Conservation (phyloP, 257 asterid species). For the Leptodermis oblonga region DNA sequence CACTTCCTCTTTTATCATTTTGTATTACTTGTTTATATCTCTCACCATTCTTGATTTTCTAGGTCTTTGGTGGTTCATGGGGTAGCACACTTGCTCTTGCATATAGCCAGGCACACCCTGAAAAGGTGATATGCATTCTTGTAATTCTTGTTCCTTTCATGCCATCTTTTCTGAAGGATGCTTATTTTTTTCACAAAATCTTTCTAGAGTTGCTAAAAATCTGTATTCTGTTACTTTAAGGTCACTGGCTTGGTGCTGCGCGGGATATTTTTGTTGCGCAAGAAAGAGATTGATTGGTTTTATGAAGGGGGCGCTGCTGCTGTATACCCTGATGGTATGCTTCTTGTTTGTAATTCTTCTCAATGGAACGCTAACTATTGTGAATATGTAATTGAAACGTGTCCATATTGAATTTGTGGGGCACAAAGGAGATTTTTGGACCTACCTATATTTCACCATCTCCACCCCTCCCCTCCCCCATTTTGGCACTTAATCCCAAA, state of each 20-base stretch:
- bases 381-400: background rate
- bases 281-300: slow-evolving; percentile 96
- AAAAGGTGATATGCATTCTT: slow-evolving; percentile 53
- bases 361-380: background rate
- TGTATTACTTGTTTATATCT: slow-evolving; percentile 14
- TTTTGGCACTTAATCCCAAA: background rate
- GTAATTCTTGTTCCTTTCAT: slow-evolving; percentile 16
- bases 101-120: slow-evolving; percentile 82
- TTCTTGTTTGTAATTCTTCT: background rate
- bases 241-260: slow-evolving; percentile 89
- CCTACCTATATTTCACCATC: background rate
- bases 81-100: slow-evolving; percentile 97
- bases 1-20: slow-evolving; percentile 6
- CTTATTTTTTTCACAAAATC: background rate
- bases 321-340: slow-evolving; percentile 89
- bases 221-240: slow-evolving; percentile 31
- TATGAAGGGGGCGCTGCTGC: slow-evolving; percentile 99
- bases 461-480: no score
- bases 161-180: background rate
- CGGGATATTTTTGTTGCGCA: slow-evolving; percentile 87
- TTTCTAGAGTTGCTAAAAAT: background rate
- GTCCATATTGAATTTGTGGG: background rate
- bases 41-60: slow-evolving; percentile 30
- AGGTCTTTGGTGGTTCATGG: slow-evolving; percentile 99
- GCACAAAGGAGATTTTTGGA: background rate